phyloP scores from a whole-genome alignment of 192 early-diverging fungal species.

The Irineochytrium annulatum region DNA sequence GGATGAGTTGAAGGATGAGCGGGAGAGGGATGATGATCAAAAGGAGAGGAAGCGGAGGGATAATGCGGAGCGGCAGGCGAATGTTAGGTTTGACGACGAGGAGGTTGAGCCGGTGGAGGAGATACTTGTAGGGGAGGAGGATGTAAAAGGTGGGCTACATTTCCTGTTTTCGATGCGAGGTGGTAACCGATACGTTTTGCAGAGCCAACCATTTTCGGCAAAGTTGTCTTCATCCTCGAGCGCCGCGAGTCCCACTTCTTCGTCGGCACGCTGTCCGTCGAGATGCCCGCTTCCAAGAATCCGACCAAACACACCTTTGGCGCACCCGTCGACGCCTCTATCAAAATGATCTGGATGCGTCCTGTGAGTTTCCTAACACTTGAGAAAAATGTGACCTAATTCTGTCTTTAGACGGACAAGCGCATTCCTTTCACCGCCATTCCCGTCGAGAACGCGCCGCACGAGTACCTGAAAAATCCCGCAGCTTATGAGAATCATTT shows the following conservation, averaged over 20 bases:
- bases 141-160: not conserved
- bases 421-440: slow-evolving; percentile 73
- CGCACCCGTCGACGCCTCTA: slow-evolving; percentile 7
- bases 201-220: slow-evolving; percentile 38
- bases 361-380: slow-evolving; percentile 47
- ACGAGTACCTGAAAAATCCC: slow-evolving; percentile 66
- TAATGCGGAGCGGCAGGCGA: slow-evolving; percentile 47
- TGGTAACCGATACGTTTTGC: not conserved
- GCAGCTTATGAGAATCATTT: slow-evolving; percentile 51
- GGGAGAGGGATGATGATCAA: slow-evolving; percentile 50
- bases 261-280: slow-evolving; percentile 43
- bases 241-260: slow-evolving; percentile 20
- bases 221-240: slow-evolving; percentile 44
- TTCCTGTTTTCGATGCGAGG: not conserved
- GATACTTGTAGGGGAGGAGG: not conserved
- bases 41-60: slow-evolving; percentile 32
- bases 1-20: slow-evolving; percentile 55
- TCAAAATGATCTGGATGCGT: slow-evolving; percentile 70
- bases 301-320: not conserved
- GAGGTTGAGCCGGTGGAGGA: slow-evolving; percentile 5
- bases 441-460: slow-evolving; percentile 66
- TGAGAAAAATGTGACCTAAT: too few species aligned
- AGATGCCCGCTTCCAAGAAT: slow-evolving; percentile 5
- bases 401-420: slow-evolving; percentile 55
- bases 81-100: slow-evolving; percentile 10